Conservation (phyloP, 768 basidiomycete species). For the Trametes gibbosa region DNA sequence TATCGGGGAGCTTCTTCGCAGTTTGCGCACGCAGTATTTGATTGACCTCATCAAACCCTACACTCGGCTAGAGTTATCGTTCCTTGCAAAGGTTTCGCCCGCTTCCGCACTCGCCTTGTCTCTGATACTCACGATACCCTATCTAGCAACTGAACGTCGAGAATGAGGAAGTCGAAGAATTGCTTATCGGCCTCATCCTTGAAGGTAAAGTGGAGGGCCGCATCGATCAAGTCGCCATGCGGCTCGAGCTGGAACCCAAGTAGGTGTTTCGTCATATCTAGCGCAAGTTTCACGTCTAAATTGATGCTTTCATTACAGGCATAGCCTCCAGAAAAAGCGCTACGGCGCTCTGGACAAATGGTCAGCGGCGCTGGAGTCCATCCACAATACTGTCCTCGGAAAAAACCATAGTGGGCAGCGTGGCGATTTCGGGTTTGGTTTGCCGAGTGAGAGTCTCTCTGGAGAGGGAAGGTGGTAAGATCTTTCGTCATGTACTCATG, state of each 20-base stretch:
- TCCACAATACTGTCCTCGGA: slow-evolving; percentile 72
- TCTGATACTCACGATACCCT: neutral
- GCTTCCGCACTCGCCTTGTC: neutral
- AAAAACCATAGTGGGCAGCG: slow-evolving; percentile 53
- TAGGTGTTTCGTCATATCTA: slow-evolving; percentile 35
- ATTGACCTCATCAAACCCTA: slow-evolving; percentile 99
- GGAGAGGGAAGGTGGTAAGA: slow-evolving; percentile 5
- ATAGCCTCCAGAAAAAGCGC: slow-evolving; percentile 84
- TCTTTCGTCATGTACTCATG: slow-evolving; percentile 2
- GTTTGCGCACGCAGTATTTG: slow-evolving; percentile 92
- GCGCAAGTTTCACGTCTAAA: neutral
- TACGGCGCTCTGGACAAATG: slow-evolving; percentile 80
- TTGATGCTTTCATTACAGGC: slow-evolving; percentile 40
- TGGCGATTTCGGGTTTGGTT: slow-evolving; percentile 17
- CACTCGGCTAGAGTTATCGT: slow-evolving; percentile 87
- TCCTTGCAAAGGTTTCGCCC: slow-evolving; percentile 77
- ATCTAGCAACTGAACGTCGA: slow-evolving; percentile 93
- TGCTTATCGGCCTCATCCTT: slow-evolving; percentile 89
- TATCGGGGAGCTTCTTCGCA: slow-evolving; percentile 93
- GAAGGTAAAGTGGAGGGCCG: slow-evolving; percentile 97
- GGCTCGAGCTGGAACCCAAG: slow-evolving; percentile 88
- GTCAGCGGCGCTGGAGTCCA: slow-evolving; percentile 75
- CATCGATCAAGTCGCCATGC: slow-evolving; percentile 95
- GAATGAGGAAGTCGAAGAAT: slow-evolving; percentile 86
- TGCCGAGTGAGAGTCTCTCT: slow-evolving; percentile 12